Evolutionary conservation across 1,284 basidiomycete genomes (phyloP).

Genomic region (Puccinia coronata): DNA sequence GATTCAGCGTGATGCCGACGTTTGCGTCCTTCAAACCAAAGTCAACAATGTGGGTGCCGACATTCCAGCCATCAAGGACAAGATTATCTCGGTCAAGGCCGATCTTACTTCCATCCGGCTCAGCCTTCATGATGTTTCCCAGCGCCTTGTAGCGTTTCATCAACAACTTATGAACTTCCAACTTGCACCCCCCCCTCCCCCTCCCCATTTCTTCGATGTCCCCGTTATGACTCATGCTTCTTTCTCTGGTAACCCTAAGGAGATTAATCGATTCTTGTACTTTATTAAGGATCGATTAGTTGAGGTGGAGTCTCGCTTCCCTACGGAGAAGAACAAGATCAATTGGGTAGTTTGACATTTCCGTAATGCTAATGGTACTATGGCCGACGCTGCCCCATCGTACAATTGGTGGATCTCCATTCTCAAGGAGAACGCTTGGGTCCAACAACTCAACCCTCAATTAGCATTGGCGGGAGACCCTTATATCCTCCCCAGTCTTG

Average conservation of each 20-base stretch:
- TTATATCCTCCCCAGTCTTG: not conserved
- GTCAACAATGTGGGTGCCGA: no score
- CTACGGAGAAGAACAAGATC: not conserved
- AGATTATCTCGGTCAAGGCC: not conserved
- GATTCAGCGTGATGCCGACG: not conserved
- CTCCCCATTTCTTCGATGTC: not conserved
- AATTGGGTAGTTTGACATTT: slow-evolving; percentile 32
- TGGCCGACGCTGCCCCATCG: not conserved
- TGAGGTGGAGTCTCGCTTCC: not conserved
- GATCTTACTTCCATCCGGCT: not conserved
- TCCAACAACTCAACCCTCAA: not conserved
- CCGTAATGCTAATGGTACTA: not conserved
- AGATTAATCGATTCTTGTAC: slow-evolving; percentile 10
- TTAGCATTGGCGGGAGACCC: not conserved
- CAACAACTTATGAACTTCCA: no score
- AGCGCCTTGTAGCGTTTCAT: not conserved
- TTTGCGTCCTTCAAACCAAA: no score
- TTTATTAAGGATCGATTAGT: slow-evolving; percentile 7
- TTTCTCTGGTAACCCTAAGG: slow-evolving; percentile 15
- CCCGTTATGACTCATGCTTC: not conserved
- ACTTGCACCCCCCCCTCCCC: no score
- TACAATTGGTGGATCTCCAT: slow-evolving; percentile 15
- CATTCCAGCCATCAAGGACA: not conserved
- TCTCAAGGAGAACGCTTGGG: not conserved
- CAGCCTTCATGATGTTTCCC: not conserved